Percentiles rank a stretch among this genome's conserved stretches.
Evolutionary conservation across 2,329 filamentous ascomycete species (phyloP).

Genomic region (Talaromyces sp.): DNA sequence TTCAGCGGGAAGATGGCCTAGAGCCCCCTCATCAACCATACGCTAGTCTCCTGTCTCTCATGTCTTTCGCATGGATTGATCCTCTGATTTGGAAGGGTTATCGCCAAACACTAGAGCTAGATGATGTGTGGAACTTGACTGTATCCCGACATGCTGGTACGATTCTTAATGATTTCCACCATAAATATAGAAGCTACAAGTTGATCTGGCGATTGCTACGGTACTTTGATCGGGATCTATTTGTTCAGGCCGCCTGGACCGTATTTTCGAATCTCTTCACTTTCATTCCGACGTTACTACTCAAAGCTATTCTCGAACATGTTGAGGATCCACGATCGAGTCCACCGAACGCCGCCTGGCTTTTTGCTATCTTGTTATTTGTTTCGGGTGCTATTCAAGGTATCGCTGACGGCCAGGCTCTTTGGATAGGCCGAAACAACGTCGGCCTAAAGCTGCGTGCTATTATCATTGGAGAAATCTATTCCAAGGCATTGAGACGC

Average conservation of each 20-base stretch:
- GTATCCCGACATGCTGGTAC: conserved; percentile 82
- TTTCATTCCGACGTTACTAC: conserved; percentile 85
- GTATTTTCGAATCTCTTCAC: conserved; percentile 77
- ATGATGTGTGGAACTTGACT: conserved; percentile 87
- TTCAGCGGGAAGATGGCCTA: conserved; percentile 87
- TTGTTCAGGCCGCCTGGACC: conserved; percentile 79
- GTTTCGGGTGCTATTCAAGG: conserved; percentile 79
- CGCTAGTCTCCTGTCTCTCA: conserved; percentile 83
- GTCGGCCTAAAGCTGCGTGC: conserved; percentile 90
- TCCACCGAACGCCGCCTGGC: conserved; percentile 86
- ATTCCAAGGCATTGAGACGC: conserved; percentile 88
- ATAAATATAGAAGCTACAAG: conserved; percentile 75
- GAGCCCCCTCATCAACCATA: conserved; percentile 83
- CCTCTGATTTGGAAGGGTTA: conserved; percentile 85
- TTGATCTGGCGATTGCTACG: conserved; percentile 77
- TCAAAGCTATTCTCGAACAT: conserved; percentile 89
- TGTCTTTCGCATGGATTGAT: conserved; percentile 89
- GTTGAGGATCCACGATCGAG: conserved; percentile 77
- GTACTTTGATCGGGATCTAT: conserved; percentile 75
- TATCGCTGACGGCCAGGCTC: conserved; percentile 76
- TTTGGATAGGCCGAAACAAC: conserved; percentile 93
- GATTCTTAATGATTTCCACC: conserved; percentile 79
- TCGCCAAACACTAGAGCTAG: conserved; percentile 75
- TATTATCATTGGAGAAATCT: conserved; percentile 96
- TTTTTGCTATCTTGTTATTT: conserved; percentile 89